These are phyloP conservation scores for Macadamia integrifolia DNA, from an alignment of 164 flowering plant genomes.

Conservation along the genomic window DNA sequence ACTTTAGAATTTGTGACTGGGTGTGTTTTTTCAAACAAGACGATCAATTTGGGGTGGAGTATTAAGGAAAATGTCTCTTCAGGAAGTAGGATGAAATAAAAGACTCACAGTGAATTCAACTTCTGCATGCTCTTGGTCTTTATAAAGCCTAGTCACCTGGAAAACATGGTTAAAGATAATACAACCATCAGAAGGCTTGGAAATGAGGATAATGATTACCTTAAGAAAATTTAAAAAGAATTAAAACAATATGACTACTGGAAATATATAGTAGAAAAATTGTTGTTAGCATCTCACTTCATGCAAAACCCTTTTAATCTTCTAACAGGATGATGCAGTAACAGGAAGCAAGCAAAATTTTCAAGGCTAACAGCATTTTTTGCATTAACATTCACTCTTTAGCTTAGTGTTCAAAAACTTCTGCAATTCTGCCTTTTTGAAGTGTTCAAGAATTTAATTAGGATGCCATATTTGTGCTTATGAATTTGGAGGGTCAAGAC, in stretches of 20 bases:
- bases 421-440: too few species aligned
- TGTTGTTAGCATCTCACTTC: neutral
- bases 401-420: too few species aligned
- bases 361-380: neutral
- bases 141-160: slow-evolving; percentile 81
- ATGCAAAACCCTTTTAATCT: neutral
- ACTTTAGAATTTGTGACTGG: too few species aligned
- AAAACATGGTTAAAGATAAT: slow-evolving; percentile 3
- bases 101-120: slow-evolving; percentile 76
- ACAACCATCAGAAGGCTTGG: neutral
- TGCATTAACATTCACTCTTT: too few species aligned
- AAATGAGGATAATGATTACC: neutral
- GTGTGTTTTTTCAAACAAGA: too few species aligned
- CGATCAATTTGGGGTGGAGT: neutral
- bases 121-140: slow-evolving; percentile 78
- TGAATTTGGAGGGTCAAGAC: too few species aligned
- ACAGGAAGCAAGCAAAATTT: neutral
- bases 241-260: neutral
- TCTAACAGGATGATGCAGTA: neutral
- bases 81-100: neutral
- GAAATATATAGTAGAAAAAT: neutral
- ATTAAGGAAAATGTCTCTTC: neutral
- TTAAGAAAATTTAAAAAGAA: neutral
- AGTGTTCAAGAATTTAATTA: too few species aligned
- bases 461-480: too few species aligned